phyloP scores from a whole-genome alignment of 768 basidiomycete species.

The Megacollybia marginata region DNA sequence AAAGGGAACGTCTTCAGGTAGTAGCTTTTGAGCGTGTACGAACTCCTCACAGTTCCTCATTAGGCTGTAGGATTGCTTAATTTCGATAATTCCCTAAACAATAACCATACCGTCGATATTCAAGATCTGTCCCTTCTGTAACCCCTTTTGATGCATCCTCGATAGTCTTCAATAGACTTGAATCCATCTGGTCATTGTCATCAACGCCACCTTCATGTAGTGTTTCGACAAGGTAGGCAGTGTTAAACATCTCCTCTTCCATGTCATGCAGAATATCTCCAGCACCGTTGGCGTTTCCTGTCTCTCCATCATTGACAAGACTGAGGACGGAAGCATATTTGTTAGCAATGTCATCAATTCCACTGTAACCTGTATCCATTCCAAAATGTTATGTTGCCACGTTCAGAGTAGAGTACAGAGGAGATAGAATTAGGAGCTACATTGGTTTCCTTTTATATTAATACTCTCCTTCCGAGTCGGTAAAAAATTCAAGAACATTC shows the following conservation, averaged over 20 bases:
- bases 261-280: not conserved
- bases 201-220: not conserved
- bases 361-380: too few relatives aligned
- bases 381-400: too few relatives aligned
- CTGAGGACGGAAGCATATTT: too few relatives aligned
- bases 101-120: slow-evolving; percentile 20
- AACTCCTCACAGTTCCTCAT: slow-evolving; percentile 12
- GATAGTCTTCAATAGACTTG: not conserved
- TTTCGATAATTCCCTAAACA: not conserved
- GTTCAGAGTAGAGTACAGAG: too few relatives aligned
- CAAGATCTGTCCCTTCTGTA: slow-evolving; percentile 18
- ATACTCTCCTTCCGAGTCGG: too few relatives aligned
- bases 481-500: too few relatives aligned
- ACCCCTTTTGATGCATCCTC: slow-evolving; percentile 21
- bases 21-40: slow-evolving; percentile 6
- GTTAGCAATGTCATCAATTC: too few relatives aligned
- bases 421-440: too few relatives aligned
- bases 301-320: too few relatives aligned
- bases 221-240: not conserved
- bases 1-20: slow-evolving; percentile 8
- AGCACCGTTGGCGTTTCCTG: not conserved
- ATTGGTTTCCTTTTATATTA: too few relatives aligned
- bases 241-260: not conserved
- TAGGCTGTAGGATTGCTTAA: slow-evolving; percentile 4
- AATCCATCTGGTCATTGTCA: too few relatives aligned